Evolutionary conservation across 2,329 filamentous ascomycete genomes (phyloP).

Genomic region (Xylaria polymorpha): DNA sequence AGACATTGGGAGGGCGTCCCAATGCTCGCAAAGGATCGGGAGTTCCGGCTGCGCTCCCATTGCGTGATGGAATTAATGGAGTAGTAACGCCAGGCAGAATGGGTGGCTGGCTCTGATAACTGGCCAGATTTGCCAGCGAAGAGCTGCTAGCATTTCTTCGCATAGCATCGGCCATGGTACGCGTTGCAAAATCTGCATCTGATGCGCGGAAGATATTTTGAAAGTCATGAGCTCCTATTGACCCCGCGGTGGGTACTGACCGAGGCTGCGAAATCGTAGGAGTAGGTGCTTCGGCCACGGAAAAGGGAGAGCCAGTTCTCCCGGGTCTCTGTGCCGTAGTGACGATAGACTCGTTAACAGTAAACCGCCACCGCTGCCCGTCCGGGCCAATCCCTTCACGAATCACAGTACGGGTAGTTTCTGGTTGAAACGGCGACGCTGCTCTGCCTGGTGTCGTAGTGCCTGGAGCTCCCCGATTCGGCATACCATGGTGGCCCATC

Average conservation of each 20-base stretch:
- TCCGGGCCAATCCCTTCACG: slow-evolving; percentile 63
- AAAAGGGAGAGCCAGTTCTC: slow-evolving; percentile 44
- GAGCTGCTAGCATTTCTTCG: slow-evolving; percentile 62
- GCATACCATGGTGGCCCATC: slow-evolving; percentile 56
- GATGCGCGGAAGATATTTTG: slow-evolving; percentile 60
- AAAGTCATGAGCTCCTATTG: slow-evolving; percentile 57
- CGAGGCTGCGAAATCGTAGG: slow-evolving; percentile 40
- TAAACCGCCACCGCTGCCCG: slow-evolving; percentile 64
- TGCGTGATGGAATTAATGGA: slow-evolving; percentile 55
- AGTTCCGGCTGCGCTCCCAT: slow-evolving; percentile 60
- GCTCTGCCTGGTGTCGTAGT: slow-evolving; percentile 45
- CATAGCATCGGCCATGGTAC: slow-evolving; percentile 60
- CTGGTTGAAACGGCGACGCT: slow-evolving; percentile 51
- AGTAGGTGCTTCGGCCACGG: slow-evolving; percentile 37
- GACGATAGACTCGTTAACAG: slow-evolving; percentile 58
- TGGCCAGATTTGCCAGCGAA: slow-evolving; percentile 54
- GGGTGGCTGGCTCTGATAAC: slow-evolving; percentile 50
- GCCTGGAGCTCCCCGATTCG: slow-evolving; percentile 49
- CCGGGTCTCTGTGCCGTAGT: slow-evolving; percentile 36
- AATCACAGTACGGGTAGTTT: slow-evolving; percentile 57
- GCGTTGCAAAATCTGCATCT: slow-evolving; percentile 58
- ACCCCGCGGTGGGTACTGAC: slow-evolving; percentile 46
- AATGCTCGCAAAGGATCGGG: slow-evolving; percentile 57
- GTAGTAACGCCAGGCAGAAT: slow-evolving; percentile 59
- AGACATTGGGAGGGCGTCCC: slow-evolving; percentile 47